These are phyloP conservation scores for Fonsecaea pedrosoi DNA, from an alignment of 2,329 filamentous ascomycete genomes.

Conservation along the genomic window DNA sequence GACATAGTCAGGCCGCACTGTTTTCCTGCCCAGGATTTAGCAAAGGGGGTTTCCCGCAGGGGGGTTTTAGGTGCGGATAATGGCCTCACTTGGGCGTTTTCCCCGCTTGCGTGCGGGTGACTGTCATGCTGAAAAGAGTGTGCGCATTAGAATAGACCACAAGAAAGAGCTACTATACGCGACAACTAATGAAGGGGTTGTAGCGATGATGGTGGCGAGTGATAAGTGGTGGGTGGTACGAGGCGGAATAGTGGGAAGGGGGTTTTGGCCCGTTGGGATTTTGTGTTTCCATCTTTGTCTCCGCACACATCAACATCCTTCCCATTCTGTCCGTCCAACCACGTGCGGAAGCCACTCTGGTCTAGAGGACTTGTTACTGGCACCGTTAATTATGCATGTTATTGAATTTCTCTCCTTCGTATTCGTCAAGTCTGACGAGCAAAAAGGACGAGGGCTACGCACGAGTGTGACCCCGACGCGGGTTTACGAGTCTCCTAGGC, in stretches of 20 bases:
- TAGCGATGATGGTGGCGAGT: neutral
- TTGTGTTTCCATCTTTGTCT: too few species aligned
- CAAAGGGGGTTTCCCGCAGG: too few species aligned
- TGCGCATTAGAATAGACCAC: constrained; percentile 3
- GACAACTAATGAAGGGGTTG: constrained; percentile 5
- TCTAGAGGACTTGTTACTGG: too few species aligned
- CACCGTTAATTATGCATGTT: neutral
- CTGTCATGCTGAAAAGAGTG: constrained; percentile 46
- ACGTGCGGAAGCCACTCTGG: neutral
- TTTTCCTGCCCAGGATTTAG: constrained; percentile 51
- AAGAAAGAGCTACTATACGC: constrained; percentile 10
- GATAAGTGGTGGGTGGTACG: constrained; percentile 13
- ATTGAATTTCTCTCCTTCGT: neutral
- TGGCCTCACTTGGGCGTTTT: constrained; percentile 58
- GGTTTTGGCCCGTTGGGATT: neutral
- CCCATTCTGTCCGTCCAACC: constrained; percentile 6
- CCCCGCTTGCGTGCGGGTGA: constrained; percentile 60
- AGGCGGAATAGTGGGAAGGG: neutral
- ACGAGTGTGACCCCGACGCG: too few species aligned
- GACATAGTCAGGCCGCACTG: constrained; percentile 58
- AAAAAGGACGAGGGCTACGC: neutral
- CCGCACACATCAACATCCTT: constrained; percentile 8
- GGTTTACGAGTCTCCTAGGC: too few species aligned
- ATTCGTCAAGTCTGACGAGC: neutral
- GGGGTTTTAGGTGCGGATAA: neutral